Base-by-base conservation (phyloP, 2,329 filamentous ascomycete species). In the Penicillium griseofulvum region DNA sequence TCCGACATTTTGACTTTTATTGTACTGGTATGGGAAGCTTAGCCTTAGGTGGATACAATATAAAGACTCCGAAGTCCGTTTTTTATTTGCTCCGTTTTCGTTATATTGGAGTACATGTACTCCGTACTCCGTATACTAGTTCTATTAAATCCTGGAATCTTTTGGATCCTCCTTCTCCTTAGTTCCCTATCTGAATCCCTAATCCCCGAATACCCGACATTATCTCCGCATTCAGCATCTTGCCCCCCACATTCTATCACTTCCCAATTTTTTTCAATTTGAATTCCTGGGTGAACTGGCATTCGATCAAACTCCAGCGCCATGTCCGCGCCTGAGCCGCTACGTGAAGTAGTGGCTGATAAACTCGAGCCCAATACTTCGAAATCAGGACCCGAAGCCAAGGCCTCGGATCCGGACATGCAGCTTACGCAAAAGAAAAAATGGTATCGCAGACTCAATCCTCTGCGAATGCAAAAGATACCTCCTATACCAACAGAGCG, bases 401-500 rank as follows among this genome's bases (percentile, higher is more conserved):
- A 63, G 52, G 38, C 34, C 7, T 56, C 59, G 5, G 48, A 58
- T 22, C 4, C 44, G 19, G 39, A 34, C 9, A 10, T 59, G 33
- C 44, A 56, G 29, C 29, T 34, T 17, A 3, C 9, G 5, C 46
- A 19, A 12, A 59, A 61, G 49, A 58, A 52, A 28, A 63, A 59
- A 67, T 79, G 76, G 77, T 68, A 74, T 60, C 65, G 65, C 52
- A 71, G 62, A 41, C 58, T 78, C 47, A 79, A 80, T 54, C 77
- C 77, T 11, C 56, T 80, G 17, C 73, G 76, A 68, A 73, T 75
- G 57, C 79, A 79, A 42, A 69, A 71, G 17, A 74, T 74, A 37
- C 83, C 84, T n/a, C 81, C 83, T 2, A 71, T 86, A 2, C 84
- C 84, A 1, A 70, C 80, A 26, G 74, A 81, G 62, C 74, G 83